phyloP scores from a whole-genome alignment of 2,329 filamentous ascomycete species.

The Diaporthe caulivora region DNA sequence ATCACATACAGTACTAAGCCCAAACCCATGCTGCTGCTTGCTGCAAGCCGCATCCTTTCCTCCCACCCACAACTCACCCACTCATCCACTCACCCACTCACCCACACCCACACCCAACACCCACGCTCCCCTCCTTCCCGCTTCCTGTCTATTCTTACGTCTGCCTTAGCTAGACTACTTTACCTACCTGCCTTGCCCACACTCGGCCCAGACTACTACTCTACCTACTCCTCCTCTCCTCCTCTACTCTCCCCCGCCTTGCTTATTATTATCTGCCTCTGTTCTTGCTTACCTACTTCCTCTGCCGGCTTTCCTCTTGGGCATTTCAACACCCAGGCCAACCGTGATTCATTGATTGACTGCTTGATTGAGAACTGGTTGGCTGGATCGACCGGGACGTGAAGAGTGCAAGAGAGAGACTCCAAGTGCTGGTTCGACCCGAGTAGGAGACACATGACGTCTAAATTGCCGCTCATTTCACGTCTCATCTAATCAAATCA shows the following conservation, averaged over 20 bases:
- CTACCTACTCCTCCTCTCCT: background rate
- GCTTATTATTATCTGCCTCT: background rate
- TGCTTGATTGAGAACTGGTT: background rate
- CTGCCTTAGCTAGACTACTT: background rate
- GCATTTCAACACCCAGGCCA: conserved; percentile 2
- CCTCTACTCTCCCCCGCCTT: background rate
- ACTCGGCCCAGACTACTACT: background rate
- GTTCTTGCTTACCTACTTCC: background rate
- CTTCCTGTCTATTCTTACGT: conserved; percentile 1
- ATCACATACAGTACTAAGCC: conserved; percentile 1
- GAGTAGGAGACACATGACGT: conserved; percentile 29
- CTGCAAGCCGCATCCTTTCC: conserved; percentile 5
- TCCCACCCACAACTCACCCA: background rate
- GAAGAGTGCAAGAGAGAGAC: too few relatives aligned
- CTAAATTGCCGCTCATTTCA: conserved; percentile 31
- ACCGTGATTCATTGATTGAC: background rate
- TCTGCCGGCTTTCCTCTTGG: background rate
- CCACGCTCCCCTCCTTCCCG: background rate
- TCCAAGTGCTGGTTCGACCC: background rate
- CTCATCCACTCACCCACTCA: too few relatives aligned
- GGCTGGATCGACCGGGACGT: background rate
- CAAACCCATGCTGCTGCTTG: background rate
- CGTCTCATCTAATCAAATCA: conserved; percentile 29
- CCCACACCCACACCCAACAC: too few relatives aligned
- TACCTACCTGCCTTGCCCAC: background rate